Evolutionary conservation across 768 basidiomycete genomes (phyloP).

Genomic region (Lactarius akahatsu): DNA sequence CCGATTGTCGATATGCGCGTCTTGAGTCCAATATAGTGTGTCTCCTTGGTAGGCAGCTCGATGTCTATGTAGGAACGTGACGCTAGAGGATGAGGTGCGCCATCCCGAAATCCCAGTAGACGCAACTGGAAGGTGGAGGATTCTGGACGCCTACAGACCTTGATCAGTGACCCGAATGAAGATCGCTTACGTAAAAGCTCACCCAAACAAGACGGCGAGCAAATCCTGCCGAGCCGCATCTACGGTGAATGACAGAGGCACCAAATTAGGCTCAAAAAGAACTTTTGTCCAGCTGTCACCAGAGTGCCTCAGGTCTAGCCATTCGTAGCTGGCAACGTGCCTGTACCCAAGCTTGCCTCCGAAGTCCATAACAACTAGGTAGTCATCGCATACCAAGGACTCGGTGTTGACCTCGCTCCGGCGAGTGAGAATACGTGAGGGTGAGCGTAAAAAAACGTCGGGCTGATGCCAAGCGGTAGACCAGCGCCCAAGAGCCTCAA

Average conservation of each 20-base stretch:
- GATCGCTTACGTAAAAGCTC: neutral
- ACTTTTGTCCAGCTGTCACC: slow-evolving; percentile 1
- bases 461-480: slow-evolving; percentile 6
- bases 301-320: slow-evolving; percentile 10
- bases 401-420: neutral
- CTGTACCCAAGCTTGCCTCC: neutral
- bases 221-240: neutral
- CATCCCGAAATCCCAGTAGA: slow-evolving; percentile 6
- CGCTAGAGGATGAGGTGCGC: slow-evolving; percentile 4
- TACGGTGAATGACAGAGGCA: neutral
- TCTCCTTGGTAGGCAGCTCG: neutral
- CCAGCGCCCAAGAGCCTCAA: slow-evolving; percentile 1
- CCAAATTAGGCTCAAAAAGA: neutral
- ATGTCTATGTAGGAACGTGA: neutral
- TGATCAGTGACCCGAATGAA: neutral
- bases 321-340: neutral
- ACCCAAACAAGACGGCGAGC: slow-evolving; percentile 9
- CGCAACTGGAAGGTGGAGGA: slow-evolving; percentile 13
- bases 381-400: slow-evolving; percentile 7
- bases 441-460: neutral
- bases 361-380: slow-evolving; percentile 8
- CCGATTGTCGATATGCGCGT: slow-evolving; percentile 4
- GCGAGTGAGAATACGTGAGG: neutral
- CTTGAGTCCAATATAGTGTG: slow-evolving; percentile 6
- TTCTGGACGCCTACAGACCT: neutral